These are phyloP conservation scores for Pleurotus tuoliensis DNA, from an alignment of 768 basidiomycete genomes.

Conservation along the genomic window DNA sequence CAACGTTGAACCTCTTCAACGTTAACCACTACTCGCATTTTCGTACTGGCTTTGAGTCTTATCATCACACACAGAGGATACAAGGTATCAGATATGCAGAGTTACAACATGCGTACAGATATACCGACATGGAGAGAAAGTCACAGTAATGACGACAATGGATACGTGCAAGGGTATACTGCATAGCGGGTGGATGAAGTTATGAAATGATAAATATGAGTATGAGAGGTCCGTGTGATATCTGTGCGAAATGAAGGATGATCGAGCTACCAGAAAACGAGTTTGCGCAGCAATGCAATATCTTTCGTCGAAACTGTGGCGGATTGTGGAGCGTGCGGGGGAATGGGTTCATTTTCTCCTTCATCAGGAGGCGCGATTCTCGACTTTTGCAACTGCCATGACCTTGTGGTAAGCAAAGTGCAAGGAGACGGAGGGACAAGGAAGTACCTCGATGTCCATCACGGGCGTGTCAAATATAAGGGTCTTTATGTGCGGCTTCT, in stretches of 20 bases:
- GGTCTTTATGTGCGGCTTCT: conserved; percentile 48
- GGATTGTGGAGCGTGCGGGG: conserved; percentile 16
- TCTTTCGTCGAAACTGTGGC: conserved; percentile 30
- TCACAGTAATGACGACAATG: neutral
- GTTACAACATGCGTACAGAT: conserved; percentile 9
- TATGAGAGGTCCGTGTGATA: conserved; percentile 11
- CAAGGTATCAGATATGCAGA: conserved; percentile 4
- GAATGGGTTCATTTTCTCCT: conserved; percentile 30
- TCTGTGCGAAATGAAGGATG: neutral
- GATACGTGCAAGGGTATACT: neutral
- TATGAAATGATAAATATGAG: conserved; percentile 7
- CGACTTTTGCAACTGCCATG: conserved; percentile 58
- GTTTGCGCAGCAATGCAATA: conserved; percentile 42
- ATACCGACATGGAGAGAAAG: conserved; percentile 7
- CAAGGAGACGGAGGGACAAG: neutral
- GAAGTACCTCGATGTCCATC: conserved; percentile 67
- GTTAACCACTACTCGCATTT: no score
- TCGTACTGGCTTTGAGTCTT: no score
- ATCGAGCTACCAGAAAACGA: conserved; percentile 38
- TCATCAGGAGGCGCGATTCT: conserved; percentile 53
- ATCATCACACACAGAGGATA: neutral
- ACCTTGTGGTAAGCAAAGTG: conserved; percentile 1
- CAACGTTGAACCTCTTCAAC: no score
- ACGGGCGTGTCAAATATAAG: conserved; percentile 53
- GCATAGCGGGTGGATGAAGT: neutral